These are phyloP conservation scores for Auricularia sp. DNA, from an alignment of 768 basidiomycete genomes.

Conservation along the genomic window DNA sequence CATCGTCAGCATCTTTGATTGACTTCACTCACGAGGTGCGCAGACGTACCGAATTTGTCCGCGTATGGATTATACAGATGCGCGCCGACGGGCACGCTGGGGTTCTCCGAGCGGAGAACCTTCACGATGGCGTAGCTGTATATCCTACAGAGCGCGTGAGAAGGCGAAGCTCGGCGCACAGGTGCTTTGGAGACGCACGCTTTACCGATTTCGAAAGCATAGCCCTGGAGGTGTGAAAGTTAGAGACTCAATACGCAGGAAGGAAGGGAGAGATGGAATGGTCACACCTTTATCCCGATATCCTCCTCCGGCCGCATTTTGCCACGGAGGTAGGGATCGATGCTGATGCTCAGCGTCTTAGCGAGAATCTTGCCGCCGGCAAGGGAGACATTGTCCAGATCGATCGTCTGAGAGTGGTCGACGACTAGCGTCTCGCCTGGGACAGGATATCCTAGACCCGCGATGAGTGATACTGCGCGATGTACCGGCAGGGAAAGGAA, in stretches of 20 bases:
- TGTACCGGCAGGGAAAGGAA: background rate
- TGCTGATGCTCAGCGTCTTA: constrained; percentile 37
- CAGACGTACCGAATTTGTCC: no score
- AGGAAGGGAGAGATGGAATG: no score
- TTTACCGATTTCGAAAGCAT: background rate
- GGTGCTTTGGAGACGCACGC: background rate
- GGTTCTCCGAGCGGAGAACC: constrained; percentile 32
- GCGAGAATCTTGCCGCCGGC: constrained; percentile 36
- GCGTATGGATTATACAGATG: constrained; percentile 23
- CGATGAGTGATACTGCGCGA: background rate
- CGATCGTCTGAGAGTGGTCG: constrained; percentile 37
- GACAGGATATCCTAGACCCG: constrained; percentile 6
- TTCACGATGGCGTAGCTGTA: constrained; percentile 31
- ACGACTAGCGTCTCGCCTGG: constrained; percentile 35
- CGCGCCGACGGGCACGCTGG: constrained; percentile 25
- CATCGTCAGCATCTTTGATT: no score
- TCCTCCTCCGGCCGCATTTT: constrained; percentile 24
- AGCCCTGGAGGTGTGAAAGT: background rate
- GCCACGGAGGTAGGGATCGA: constrained; percentile 36
- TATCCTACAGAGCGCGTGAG: constrained; percentile 13
- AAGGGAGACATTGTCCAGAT: constrained; percentile 34
- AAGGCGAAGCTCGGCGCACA: background rate
- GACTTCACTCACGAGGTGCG: no score
- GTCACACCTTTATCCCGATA: background rate
- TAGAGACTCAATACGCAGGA: background rate